A percentile compares a stretch with the other conserved stretches of the same genome.
These are phyloP conservation scores for Terana coerulea DNA, from an alignment of 768 basidiomycete species.

Conservation along the genomic window DNA sequence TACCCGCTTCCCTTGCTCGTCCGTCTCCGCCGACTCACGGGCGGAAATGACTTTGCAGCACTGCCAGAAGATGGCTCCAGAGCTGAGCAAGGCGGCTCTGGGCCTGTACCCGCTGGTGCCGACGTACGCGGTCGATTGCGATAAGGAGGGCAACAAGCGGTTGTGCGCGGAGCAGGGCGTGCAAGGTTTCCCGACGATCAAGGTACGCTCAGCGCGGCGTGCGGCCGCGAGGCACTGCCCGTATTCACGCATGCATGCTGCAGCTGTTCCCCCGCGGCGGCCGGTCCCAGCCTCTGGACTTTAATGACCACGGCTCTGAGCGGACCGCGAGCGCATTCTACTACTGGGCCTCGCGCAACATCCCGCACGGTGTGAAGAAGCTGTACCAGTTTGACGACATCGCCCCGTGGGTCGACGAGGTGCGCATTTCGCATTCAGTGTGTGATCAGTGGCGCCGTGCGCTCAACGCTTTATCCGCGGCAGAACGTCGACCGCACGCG, in stretches of 20 bases:
- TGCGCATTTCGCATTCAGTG: conserved; percentile 31
- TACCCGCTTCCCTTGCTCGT: conserved; percentile 11
- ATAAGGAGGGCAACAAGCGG: conserved; percentile 73
- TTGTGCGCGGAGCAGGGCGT: conserved; percentile 84
- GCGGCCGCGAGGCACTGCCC: neutral
- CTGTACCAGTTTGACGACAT: conserved; percentile 56
- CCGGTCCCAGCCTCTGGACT: conserved; percentile 56
- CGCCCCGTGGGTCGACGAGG: conserved; percentile 64
- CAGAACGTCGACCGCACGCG: conserved; percentile 45
- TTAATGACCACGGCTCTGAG: conserved; percentile 50
- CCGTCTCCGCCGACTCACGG: neutral
- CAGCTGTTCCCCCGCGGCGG: conserved; percentile 79
- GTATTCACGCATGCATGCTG: neutral
- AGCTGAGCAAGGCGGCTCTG: conserved; percentile 78
- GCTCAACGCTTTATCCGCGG: conserved; percentile 1
- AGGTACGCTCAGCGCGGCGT: conserved; percentile 40
- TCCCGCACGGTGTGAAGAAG: conserved; percentile 69
- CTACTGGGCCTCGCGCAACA: conserved; percentile 69
- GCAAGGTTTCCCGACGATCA: conserved; percentile 92
- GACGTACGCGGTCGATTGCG: conserved; percentile 92
- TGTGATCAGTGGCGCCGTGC: neutral
- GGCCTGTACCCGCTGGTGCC: conserved; percentile 80
- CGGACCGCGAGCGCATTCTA: conserved; percentile 71
- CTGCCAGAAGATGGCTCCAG: conserved; percentile 82
- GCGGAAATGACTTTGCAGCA: conserved; percentile 44